Percentiles rank a stretch among this genome's conserved stretches.
phyloP scores from a whole-genome alignment of 176 grass and related monocot species.

The Lolium perenne region DNA sequence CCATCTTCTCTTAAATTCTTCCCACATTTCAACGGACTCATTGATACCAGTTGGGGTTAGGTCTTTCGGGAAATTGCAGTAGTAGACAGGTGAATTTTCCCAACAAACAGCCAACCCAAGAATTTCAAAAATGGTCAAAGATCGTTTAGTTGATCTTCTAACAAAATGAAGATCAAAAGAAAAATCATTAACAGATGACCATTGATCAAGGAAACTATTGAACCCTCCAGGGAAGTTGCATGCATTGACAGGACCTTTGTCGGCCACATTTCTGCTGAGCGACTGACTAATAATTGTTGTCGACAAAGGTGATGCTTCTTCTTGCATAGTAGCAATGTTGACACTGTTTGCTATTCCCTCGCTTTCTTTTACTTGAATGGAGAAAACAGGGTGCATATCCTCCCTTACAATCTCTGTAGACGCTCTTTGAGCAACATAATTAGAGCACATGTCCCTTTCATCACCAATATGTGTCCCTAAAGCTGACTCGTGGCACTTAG shows the following conservation, averaged over 20 bases:
- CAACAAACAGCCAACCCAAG: slow-evolving; percentile 90
- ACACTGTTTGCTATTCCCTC: slow-evolving; percentile 26
- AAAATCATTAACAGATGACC: slow-evolving; percentile 72
- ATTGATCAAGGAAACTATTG: slow-evolving; percentile 78
- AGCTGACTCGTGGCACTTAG: slow-evolving; percentile 44
- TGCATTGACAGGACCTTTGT: slow-evolving; percentile 77
- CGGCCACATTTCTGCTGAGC: slow-evolving; percentile 37
- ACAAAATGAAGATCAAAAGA: slow-evolving; percentile 92
- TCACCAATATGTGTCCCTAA: slow-evolving; percentile 36
- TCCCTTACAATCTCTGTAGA: slow-evolving; percentile 40
- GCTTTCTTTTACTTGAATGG: slow-evolving; percentile 36
- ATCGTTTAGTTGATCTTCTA: slow-evolving; percentile 53
- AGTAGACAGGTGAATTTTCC: slow-evolving; percentile 85
- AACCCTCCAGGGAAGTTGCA: slow-evolving; percentile 77
- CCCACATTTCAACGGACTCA: slow-evolving; percentile 60
- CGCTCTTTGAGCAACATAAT: slow-evolving; percentile 44
- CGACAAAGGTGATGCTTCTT: slow-evolving; percentile 47
- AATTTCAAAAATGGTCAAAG: slow-evolving; percentile 65
- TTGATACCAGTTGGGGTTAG: slow-evolving; percentile 44
- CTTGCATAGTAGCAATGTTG: slow-evolving; percentile 24
- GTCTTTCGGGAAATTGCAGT: slow-evolving; percentile 91
- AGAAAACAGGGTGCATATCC: slow-evolving; percentile 29
- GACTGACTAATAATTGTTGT: slow-evolving; percentile 19
- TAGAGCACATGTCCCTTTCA: slow-evolving; percentile 37
- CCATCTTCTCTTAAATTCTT: slow-evolving; percentile 70